Percentiles rank a stretch among this genome's conserved stretches.
Conservation (phyloP, 768 basidiomycete genomes). For the Trametes coccinea region DNA sequence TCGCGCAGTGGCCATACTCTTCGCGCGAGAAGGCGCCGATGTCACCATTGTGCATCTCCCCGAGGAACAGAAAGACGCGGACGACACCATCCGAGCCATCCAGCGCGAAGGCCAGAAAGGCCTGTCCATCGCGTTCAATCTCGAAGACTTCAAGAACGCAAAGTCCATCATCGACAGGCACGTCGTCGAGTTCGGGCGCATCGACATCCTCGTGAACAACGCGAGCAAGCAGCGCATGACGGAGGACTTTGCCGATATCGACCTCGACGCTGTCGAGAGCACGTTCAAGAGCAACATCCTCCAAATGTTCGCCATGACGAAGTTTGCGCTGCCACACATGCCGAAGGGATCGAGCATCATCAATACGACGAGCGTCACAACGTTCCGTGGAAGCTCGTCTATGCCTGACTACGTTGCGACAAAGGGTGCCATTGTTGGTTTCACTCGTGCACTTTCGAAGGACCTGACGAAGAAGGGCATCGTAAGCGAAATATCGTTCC, state of each 20-base stretch:
- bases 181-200: constrained; percentile 42
- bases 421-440: constrained; percentile 60
- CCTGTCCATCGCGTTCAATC: constrained; percentile 41
- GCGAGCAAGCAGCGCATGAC: constrained; percentile 50
- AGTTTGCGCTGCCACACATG: constrained; percentile 57
- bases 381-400: constrained; percentile 40
- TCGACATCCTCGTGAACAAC: constrained; percentile 64
- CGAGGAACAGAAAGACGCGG: constrained; percentile 55
- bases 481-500: constrained; percentile 44
- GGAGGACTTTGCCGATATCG: constrained; percentile 47
- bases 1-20: constrained; percentile 49
- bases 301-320: constrained; percentile 58
- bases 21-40: constrained; percentile 54
- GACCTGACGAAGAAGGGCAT: constrained; percentile 59
- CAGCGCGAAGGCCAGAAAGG: constrained; percentile 42
- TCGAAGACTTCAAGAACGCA: constrained; percentile 45
- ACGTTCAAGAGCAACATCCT: constrained; percentile 61
- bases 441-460: constrained; percentile 54
- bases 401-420: constrained; percentile 56
- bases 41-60: constrained; percentile 56
- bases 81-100: constrained; percentile 48
- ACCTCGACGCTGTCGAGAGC: constrained; percentile 52
- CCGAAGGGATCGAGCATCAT: constrained; percentile 59
- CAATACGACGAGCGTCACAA: constrained; percentile 62
- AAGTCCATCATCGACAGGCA: constrained; percentile 46